Percentiles rank a stretch among this genome's conserved stretches.
phyloP scores from a whole-genome alignment of 2,329 filamentous ascomycete genomes.

The Claviceps capensis region DNA sequence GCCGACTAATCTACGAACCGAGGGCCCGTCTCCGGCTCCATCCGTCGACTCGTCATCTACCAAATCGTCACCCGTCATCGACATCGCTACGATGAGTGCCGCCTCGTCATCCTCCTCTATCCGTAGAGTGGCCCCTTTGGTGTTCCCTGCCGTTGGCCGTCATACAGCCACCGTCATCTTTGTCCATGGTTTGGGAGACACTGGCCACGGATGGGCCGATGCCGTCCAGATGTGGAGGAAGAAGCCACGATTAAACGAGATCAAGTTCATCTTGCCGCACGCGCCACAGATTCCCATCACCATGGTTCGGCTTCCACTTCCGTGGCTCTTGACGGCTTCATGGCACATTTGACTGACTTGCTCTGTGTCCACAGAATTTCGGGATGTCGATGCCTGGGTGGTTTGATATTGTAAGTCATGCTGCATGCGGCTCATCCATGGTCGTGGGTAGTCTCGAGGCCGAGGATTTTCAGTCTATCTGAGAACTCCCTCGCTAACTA shows the following conservation, averaged over 20 bases:
- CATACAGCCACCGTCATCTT: constrained; percentile 96
- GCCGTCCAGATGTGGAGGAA: constrained; percentile 80
- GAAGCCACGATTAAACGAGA: constrained; percentile 68
- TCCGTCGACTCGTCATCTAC: neutral
- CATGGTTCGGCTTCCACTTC: constrained; percentile 20
- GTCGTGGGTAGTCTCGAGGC: neutral
- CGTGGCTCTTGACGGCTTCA: neutral
- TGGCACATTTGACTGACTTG: neutral
- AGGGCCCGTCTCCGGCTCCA: neutral
- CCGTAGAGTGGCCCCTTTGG: constrained; percentile 36
- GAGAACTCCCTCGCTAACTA: neutral
- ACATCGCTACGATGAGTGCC: constrained; percentile 1
- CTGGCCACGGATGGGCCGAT: constrained; percentile 62
- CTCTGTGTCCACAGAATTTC: constrained; percentile 40
- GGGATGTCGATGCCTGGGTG: constrained; percentile 76
- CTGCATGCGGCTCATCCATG: neutral
- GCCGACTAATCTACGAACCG: neutral
- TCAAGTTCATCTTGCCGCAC: constrained; percentile 89
- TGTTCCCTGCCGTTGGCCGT: constrained; percentile 64
- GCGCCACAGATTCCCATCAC: constrained; percentile 79
- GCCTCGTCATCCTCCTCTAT: constrained; percentile 15
- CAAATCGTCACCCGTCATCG: neutral
- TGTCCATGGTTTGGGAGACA: constrained; percentile 82
- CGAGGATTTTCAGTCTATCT: neutral
- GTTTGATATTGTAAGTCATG: constrained; percentile 59